A percentile compares a stretch with the other conserved stretches of the same genome.
Conservation (phyloP, 2,329 filamentous ascomycete genomes). For the Pyrenophora teres region DNA sequence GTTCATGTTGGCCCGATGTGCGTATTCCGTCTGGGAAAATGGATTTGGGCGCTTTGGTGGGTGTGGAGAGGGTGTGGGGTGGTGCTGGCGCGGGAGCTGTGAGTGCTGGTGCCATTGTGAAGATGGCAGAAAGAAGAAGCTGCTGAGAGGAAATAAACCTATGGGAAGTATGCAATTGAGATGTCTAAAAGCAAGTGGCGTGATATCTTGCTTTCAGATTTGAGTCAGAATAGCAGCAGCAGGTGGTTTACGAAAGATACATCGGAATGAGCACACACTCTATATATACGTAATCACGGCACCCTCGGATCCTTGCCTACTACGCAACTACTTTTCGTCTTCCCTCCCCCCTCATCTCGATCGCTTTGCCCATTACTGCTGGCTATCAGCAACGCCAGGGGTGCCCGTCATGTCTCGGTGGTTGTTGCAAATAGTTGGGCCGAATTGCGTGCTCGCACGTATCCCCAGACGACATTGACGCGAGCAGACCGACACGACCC, state of each 20-base stretch:
- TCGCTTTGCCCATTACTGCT: too few relatives aligned
- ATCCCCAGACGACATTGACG: conserved; percentile 6
- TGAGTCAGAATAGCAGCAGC: too few relatives aligned
- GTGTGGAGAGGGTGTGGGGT: conserved; percentile 43
- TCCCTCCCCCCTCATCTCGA: conserved; percentile 6
- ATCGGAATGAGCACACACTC: too few relatives aligned
- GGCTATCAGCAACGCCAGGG: too few relatives aligned
- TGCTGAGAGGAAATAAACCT: background rate
- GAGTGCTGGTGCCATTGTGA: conserved; percentile 48
- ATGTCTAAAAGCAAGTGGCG: too few relatives aligned
- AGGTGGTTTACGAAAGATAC: too few relatives aligned
- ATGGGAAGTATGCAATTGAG: too few relatives aligned
- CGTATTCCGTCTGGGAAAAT: conserved; percentile 69
- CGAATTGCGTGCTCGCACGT: conserved; percentile 37
- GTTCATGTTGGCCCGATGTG: conserved; percentile 73
- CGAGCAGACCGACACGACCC: conserved; percentile 5
- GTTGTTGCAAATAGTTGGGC: conserved; percentile 34
- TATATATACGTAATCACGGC: too few relatives aligned
- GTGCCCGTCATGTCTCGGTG: too few relatives aligned
- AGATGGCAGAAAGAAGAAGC: background rate
- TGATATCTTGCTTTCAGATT: too few relatives aligned
- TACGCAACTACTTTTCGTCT: background rate
- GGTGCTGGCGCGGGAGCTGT: conserved; percentile 44
- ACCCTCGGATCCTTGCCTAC: too few relatives aligned
- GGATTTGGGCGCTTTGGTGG: conserved; percentile 47